These are phyloP conservation scores for Spergularia marina DNA, from an alignment of 148 eudicot species.

Conservation along the genomic window DNA sequence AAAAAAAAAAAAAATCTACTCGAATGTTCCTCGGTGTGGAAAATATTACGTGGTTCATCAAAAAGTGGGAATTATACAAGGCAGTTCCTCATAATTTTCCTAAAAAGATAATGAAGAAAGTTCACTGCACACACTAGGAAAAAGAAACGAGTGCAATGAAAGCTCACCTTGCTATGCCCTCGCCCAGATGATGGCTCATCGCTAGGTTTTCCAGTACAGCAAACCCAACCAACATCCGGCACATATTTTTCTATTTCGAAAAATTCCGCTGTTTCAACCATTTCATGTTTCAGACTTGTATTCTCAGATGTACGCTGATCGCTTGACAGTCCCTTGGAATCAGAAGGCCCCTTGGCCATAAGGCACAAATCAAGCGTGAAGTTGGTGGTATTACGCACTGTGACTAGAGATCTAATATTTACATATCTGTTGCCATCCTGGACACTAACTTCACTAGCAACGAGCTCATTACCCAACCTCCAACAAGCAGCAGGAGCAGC, in stretches of 20 bases:
- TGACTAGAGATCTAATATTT: constrained; percentile 81
- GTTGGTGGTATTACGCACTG: constrained; percentile 73
- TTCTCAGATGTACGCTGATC: constrained; percentile 34
- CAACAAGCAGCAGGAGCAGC: constrained; percentile 96
- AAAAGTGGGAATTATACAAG: too few relatives aligned
- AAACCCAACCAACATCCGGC: constrained; percentile 57
- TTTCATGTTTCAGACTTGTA: constrained; percentile 29
- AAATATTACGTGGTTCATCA: too few relatives aligned
- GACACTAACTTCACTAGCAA: constrained; percentile 90
- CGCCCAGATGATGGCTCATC: constrained; percentile 27
- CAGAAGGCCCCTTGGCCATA: constrained; percentile 41
- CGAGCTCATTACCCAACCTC: constrained; percentile 83
- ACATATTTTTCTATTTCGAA: constrained; percentile 65
- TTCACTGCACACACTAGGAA: neutral
- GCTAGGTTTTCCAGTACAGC: constrained; percentile 34
- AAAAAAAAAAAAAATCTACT: too few relatives aligned
- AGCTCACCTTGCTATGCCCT: constrained; percentile 43
- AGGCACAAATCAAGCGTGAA: constrained; percentile 74
- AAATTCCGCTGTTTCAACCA: constrained; percentile 53
- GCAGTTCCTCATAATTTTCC: too few relatives aligned
- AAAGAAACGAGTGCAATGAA: constrained; percentile 1
- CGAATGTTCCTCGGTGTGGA: too few relatives aligned
- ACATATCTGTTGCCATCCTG: constrained; percentile 85
- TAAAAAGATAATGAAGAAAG: neutral
- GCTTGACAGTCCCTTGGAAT: constrained; percentile 27